Conservation (phyloP, 306 rosid species). For the Lathyrus sativus region DNA sequence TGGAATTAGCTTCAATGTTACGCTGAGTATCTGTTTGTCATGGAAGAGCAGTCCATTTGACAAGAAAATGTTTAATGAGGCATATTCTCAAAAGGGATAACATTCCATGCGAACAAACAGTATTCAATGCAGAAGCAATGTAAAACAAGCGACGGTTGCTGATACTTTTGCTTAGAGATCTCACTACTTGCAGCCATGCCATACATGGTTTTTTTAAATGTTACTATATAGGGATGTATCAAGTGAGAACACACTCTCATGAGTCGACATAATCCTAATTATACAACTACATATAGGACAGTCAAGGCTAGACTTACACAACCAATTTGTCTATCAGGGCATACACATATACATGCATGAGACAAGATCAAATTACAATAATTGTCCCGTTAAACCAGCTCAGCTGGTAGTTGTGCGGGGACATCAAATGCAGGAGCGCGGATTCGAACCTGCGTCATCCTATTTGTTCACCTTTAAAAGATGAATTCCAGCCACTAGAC, state of each 20-base stretch:
- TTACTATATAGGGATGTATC: not conserved
- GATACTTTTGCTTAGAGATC: not conserved
- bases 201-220: not conserved
- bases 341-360: not conserved
- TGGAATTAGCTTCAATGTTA: slow-evolving; percentile 67
- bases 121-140: too few relatives aligned
- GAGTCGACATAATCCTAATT: not conserved
- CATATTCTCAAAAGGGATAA: slow-evolving; percentile 16
- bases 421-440: too few relatives aligned
- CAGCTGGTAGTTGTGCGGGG: too few relatives aligned
- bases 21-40: slow-evolving; percentile 76
- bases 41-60: slow-evolving; percentile 36
- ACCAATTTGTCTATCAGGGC: not conserved
- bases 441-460: too few relatives aligned
- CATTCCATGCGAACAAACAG: not conserved
- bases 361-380: not conserved
- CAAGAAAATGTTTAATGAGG: slow-evolving; percentile 33
- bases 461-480: too few relatives aligned
- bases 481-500: too few relatives aligned
- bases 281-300: not conserved
- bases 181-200: not conserved
- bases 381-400: not conserved
- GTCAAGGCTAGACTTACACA: not conserved
- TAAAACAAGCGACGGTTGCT: slow-evolving; percentile 1
- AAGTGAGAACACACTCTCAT: not conserved